Evolutionary conservation across 2,329 filamentous ascomycete species (phyloP).

Genomic region (Ophiostoma piceae): DNA sequence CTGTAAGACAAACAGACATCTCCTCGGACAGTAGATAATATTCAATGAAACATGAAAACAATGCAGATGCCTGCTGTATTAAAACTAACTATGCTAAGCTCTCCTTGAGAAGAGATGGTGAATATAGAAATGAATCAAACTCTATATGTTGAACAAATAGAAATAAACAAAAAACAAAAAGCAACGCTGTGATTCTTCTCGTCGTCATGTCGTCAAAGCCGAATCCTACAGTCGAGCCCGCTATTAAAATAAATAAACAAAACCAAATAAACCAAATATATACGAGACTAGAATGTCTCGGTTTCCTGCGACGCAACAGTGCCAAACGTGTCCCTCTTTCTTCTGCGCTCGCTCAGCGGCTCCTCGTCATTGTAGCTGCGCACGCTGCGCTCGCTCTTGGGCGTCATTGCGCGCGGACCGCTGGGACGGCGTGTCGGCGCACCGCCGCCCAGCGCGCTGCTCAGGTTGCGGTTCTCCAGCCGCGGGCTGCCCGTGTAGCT

Average conservation of each 20-base stretch:
- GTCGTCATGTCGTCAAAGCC: constrained; percentile 13
- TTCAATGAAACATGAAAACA: too few species aligned
- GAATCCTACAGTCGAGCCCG: constrained; percentile 9
- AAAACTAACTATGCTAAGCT: constrained; percentile 1
- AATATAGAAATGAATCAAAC: neutral
- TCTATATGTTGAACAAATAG: neutral
- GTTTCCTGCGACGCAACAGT: constrained; percentile 48
- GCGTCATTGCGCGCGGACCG: constrained; percentile 57
- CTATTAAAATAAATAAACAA: neutral
- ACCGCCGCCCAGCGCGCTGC: constrained; percentile 41
- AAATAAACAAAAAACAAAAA: neutral
- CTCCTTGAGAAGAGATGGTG: neutral
- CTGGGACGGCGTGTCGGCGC: constrained; percentile 52
- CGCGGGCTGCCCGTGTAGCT: constrained; percentile 51
- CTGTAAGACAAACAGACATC: neutral
- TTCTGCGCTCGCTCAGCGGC: constrained; percentile 44
- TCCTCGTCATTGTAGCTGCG: constrained; percentile 41
- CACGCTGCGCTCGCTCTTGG: constrained; percentile 41
- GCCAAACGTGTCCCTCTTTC: constrained; percentile 56
- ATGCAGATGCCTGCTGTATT: neutral
- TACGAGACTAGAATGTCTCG: constrained; percentile 44
- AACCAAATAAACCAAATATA: neutral
- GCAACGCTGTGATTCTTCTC: constrained; percentile 11
- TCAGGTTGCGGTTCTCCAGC: constrained; percentile 54
- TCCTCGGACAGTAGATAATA: neutral